Conservation (phyloP, 495 filamentous ascomycete species). For the Podospora comata region DNA sequence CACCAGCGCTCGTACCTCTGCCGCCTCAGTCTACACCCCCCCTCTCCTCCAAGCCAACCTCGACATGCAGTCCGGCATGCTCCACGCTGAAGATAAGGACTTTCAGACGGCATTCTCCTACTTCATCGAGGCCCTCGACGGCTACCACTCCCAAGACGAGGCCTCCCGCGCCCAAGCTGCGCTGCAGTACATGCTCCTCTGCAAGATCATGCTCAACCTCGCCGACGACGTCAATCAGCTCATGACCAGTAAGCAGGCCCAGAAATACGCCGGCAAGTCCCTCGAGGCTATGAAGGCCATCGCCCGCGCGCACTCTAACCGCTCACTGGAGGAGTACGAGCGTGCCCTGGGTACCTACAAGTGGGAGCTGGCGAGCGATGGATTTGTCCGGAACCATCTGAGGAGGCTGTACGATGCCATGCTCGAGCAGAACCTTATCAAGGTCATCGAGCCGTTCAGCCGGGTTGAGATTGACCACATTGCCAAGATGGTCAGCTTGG, state of each 20-base stretch:
- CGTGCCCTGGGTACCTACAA: slow-evolving; percentile 82
- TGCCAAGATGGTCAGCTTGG: slow-evolving; percentile 92
- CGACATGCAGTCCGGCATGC: slow-evolving; percentile 98
- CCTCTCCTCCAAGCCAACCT: slow-evolving; percentile 91
- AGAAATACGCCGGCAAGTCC: slow-evolving; percentile 89
- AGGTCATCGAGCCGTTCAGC: slow-evolving; percentile 98
- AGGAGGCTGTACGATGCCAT: slow-evolving; percentile 94
- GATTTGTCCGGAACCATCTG: slow-evolving; percentile 93
- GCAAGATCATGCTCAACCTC: slow-evolving; percentile 98
- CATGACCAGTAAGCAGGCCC: slow-evolving; percentile 89
- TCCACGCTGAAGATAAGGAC: slow-evolving; percentile 97
- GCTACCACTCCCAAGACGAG: slow-evolving; percentile 91
- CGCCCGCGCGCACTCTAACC: slow-evolving; percentile 89
- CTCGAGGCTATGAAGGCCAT: slow-evolving; percentile 99
- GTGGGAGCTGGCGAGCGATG: slow-evolving; percentile 85
- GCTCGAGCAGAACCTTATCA: slow-evolving; percentile 97
- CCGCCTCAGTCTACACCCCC: slow-evolving; percentile 94
- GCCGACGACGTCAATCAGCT: slow-evolving; percentile 92
- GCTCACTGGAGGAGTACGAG: slow-evolving; percentile 94
- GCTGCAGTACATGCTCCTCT: slow-evolving; percentile 98
- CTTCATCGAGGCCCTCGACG: slow-evolving; percentile 98
- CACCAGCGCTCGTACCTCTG: slow-evolving; percentile 88
- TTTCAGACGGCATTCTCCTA: slow-evolving; percentile 98
- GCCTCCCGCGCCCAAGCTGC: slow-evolving; percentile 79
- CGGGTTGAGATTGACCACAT: slow-evolving; percentile 95